Evolutionary conservation across 176 grass and related monocot genomes (phyloP).

Genomic region (Ampelocalamus luodianensis): DNA sequence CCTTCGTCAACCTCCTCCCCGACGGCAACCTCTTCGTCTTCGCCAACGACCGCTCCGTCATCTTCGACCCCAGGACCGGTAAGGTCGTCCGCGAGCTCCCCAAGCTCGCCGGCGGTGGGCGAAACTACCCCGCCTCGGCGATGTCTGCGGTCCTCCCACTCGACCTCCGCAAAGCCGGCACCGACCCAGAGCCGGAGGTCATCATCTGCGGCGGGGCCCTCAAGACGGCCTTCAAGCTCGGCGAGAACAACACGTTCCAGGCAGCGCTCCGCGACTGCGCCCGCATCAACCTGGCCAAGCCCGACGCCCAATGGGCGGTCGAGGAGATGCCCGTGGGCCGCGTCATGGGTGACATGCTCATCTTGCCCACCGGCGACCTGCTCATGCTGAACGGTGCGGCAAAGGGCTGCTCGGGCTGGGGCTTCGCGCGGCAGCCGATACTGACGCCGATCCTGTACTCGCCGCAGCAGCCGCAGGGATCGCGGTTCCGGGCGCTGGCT

Average conservation of each 20-base stretch:
- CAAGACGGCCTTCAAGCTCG: slow-evolving; percentile 59
- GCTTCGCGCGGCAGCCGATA: slow-evolving; percentile 57
- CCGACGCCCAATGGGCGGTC: slow-evolving; percentile 51
- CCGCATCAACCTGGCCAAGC: slow-evolving; percentile 55
- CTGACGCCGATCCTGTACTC: slow-evolving; percentile 70
- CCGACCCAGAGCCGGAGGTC: slow-evolving; percentile 58
- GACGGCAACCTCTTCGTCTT: slow-evolving; percentile 88
- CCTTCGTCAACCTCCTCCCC: slow-evolving; percentile 85
- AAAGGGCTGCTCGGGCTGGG: slow-evolving; percentile 77
- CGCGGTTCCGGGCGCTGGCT: slow-evolving; percentile 59
- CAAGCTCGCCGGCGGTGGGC: slow-evolving; percentile 55
- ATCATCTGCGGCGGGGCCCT: slow-evolving; percentile 74
- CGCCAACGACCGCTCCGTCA: slow-evolving; percentile 80
- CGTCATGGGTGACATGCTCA: slow-evolving; percentile 89
- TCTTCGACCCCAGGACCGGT: slow-evolving; percentile 56
- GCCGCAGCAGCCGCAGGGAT: slow-evolving; percentile 16
- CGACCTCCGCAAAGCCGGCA: slow-evolving; percentile 52
- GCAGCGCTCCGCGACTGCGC: slow-evolving; percentile 62
- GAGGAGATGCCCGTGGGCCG: slow-evolving; percentile 78
- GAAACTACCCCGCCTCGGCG: slow-evolving; percentile 82
- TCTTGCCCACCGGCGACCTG: slow-evolving; percentile 78
- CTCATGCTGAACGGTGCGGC: slow-evolving; percentile 72
- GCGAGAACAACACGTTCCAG: slow-evolving; percentile 52
- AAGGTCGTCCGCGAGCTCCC: slow-evolving; percentile 74
- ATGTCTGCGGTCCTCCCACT: slow-evolving; percentile 83